A percentile compares a stretch with the other conserved stretches of the same genome.
Evolutionary conservation across 257 asterid genomes (phyloP).

Genomic region (Solanum clarkiae): DNA sequence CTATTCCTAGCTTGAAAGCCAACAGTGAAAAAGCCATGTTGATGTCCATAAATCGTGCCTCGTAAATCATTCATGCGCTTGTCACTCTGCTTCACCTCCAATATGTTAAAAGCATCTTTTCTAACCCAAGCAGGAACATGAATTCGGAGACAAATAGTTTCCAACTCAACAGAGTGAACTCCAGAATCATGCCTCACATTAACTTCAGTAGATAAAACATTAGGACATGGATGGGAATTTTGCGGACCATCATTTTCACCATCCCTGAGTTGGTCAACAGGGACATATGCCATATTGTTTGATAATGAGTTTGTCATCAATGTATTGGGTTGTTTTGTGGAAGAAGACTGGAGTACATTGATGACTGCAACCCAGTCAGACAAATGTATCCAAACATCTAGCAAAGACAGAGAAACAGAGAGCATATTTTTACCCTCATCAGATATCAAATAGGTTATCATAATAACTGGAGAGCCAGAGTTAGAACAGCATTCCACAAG

Average conservation of each 20-base stretch:
- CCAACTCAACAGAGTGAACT: constrained; percentile 27
- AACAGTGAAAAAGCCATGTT: constrained; percentile 41
- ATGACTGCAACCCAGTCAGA: constrained; percentile 68
- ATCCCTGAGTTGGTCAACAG: constrained; percentile 12
- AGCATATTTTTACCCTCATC: constrained; percentile 34
- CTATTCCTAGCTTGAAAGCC: constrained; percentile 35
- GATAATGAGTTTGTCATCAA: constrained; percentile 15
- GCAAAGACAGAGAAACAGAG: constrained; percentile 39
- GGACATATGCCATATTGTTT: constrained; percentile 8
- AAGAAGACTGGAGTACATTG: constrained; percentile 24
- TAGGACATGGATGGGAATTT: background rate
- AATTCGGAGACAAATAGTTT: constrained; percentile 35
- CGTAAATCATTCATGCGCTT: constrained; percentile 20
- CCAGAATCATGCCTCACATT: constrained; percentile 15
- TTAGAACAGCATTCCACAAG: constrained; percentile 52
- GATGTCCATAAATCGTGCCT: constrained; percentile 22
- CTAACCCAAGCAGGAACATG: constrained; percentile 55
- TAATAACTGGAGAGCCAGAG: constrained; percentile 47
- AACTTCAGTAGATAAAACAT: constrained; percentile 12
- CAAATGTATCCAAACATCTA: constrained; percentile 67
- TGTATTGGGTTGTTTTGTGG: constrained; percentile 13
- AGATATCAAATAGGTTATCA: constrained; percentile 27
- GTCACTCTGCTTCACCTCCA: constrained; percentile 19
- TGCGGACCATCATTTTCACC: constrained; percentile 11
- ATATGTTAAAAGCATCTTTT: constrained; percentile 16